These are phyloP conservation scores for Sarocladium brachiariae DNA, from an alignment of 2,329 filamentous ascomycete species.

Conservation along the genomic window DNA sequence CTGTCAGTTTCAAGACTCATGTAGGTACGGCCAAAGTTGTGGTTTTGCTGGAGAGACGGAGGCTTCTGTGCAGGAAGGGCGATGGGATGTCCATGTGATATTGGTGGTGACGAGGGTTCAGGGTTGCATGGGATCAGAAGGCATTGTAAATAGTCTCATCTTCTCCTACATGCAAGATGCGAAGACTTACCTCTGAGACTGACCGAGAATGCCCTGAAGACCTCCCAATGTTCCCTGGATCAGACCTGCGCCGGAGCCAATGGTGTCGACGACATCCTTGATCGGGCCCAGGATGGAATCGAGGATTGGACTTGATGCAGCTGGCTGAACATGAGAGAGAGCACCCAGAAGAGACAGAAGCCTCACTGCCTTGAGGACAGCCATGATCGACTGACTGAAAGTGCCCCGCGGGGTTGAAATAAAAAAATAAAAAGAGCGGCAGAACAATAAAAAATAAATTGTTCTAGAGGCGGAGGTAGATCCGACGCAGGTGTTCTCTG, in stretches of 20 bases:
- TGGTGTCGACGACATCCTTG: conserved; percentile 71
- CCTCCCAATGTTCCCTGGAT: background rate
- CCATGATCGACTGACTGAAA: background rate
- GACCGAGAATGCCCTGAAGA: background rate
- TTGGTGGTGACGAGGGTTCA: no score
- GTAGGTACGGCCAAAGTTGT: no score
- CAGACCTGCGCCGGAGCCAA: conserved; percentile 3
- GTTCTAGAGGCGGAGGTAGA: background rate
- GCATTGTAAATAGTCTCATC: no score
- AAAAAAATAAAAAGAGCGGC: background rate
- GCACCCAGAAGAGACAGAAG: background rate
- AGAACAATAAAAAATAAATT: background rate
- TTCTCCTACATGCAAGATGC: no score
- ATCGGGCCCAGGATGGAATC: conserved; percentile 55
- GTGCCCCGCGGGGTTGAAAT: no score
- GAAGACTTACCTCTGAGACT: background rate
- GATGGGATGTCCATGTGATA: no score
- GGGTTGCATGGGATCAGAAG: no score
- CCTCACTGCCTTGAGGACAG: background rate
- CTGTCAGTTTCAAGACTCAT: no score
- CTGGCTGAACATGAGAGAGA: background rate
- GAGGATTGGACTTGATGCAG: background rate
- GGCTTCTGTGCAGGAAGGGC: no score
- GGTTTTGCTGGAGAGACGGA: background rate
- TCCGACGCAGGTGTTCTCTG: background rate